Percentiles rank a stretch among this genome's conserved stretches.
Evolutionary conservation across 2,329 filamentous ascomycete species (phyloP).

Genomic region (Talaromyces marneffei): DNA sequence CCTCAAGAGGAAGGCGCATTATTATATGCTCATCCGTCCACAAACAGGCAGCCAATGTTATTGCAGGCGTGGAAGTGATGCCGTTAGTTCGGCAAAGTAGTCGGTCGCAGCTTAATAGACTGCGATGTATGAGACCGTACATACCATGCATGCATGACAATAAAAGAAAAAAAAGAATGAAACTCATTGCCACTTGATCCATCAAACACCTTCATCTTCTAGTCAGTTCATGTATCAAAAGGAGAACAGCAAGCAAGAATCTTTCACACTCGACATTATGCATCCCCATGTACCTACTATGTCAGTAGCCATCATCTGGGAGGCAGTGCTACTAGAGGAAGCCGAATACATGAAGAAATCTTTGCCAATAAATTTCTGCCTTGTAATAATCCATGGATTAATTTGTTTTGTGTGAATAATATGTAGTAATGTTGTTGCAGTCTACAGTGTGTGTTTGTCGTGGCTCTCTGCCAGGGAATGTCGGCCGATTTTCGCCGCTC

Average conservation of each 20-base stretch:
- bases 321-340: background rate
- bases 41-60: background rate
- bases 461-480: background rate
- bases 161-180: background rate
- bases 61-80: constrained; percentile 5
- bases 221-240: background rate
- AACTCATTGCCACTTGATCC: background rate
- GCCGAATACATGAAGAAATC: background rate
- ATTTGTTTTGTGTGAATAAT: background rate
- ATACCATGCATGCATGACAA: constrained; percentile 6
- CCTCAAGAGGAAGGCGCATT: background rate
- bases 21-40: background rate
- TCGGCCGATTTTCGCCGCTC: constrained; percentile 13
- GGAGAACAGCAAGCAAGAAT: background rate
- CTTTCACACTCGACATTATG: background rate
- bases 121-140: constrained; percentile 4
- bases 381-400: background rate
- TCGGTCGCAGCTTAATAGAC: constrained; percentile 1
- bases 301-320: too few relatives aligned
- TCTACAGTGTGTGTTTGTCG: background rate
- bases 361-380: background rate
- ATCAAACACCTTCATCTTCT: background rate
- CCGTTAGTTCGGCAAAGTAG: background rate
- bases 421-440: background rate
- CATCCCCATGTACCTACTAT: too few relatives aligned